These are phyloP conservation scores for Colletotrichum limetticola DNA, from an alignment of 2,329 filamentous ascomycete species.

Conservation along the genomic window DNA sequence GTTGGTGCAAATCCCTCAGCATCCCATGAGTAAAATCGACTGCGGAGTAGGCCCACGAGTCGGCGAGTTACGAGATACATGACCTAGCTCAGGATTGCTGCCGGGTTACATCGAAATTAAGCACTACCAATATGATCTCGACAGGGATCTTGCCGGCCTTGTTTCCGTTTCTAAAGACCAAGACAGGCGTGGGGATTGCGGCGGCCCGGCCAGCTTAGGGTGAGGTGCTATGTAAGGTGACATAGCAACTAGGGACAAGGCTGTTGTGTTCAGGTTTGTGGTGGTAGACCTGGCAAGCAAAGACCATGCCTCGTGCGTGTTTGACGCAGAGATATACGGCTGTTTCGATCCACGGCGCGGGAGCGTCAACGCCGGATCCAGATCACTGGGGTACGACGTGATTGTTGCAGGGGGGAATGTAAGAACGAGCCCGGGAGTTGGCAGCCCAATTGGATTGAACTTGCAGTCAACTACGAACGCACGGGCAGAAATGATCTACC, in stretches of 20 bases:
- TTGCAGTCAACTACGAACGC: not conserved
- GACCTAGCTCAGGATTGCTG: not conserved
- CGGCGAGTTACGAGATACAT: not conserved
- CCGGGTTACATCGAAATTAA: too few relatives aligned
- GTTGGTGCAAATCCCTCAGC: too few relatives aligned
- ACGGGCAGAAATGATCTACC: not conserved
- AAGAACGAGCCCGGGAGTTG: not conserved
- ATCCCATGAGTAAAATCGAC: not conserved
- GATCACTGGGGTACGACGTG: slow-evolving; percentile 1
- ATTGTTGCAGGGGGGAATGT: not conserved
- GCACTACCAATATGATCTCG: not conserved
- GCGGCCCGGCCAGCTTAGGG: not conserved
- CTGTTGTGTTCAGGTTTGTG: not conserved
- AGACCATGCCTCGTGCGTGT: slow-evolving; percentile 2
- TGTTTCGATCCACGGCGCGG: slow-evolving; percentile 8
- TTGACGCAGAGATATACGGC: slow-evolving; percentile 12
- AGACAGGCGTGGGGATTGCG: not conserved
- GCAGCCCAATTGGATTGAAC: not conserved
- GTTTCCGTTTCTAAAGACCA: not conserved
- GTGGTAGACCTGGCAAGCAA: not conserved
- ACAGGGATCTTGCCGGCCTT: not conserved
- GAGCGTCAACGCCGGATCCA: slow-evolving; percentile 18
- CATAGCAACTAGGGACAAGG: not conserved
- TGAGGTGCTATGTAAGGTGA: not conserved
- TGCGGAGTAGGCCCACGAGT: not conserved